Percentiles rank a stretch among this genome's conserved stretches.
phyloP scores from a whole-genome alignment of 495 filamentous ascomycete species.

The Neurospora sp. region DNA sequence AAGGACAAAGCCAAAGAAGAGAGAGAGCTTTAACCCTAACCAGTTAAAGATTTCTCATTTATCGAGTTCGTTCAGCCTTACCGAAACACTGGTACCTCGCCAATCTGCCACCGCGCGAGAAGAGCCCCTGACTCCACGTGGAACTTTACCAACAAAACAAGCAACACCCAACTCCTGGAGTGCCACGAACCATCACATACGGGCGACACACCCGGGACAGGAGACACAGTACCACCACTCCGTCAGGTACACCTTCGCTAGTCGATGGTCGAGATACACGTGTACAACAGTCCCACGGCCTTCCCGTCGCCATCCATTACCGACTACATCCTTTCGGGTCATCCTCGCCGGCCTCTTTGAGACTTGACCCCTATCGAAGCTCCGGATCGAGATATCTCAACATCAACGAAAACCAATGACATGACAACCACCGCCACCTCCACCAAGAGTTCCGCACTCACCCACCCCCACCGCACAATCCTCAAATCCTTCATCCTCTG shows the following conservation, averaged over 20 bases:
- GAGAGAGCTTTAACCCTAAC: neutral
- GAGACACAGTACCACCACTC: neutral
- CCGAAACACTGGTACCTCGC: neutral
- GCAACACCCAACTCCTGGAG: neutral
- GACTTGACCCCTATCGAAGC: neutral
- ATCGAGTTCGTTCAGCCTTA: neutral
- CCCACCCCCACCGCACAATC: conserved; percentile 23
- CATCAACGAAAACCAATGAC: neutral
- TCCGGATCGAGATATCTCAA: no score
- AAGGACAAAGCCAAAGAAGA: neutral
- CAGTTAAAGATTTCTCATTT: neutral
- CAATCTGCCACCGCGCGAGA: neutral
- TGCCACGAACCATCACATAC: neutral
- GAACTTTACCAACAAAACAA: neutral
- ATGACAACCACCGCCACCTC: neutral
- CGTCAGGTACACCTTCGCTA: neutral
- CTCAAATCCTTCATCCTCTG: conserved; percentile 42
- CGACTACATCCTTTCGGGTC: neutral
- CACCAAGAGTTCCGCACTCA: neutral
- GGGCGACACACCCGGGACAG: neutral
- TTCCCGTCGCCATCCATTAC: neutral
- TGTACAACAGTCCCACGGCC: neutral
- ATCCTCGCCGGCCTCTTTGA: neutral
- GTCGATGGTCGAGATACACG: neutral
- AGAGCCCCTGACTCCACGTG: neutral